Evolutionary conservation across 129 eudicot species (phyloP).

Genomic region (Gnaphalium uliginosum): DNA sequence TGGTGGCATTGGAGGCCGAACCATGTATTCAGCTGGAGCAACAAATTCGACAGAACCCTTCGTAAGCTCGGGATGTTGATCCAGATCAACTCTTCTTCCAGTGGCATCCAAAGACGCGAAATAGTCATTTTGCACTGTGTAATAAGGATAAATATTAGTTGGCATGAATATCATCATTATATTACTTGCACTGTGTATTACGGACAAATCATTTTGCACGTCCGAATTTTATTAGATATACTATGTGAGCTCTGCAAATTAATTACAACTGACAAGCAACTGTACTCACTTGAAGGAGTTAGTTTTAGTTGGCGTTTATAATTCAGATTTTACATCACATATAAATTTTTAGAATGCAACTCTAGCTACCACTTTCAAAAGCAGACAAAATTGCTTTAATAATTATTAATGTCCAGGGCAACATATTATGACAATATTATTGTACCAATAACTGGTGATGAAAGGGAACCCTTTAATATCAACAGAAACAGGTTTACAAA

Average conservation of each 20-base stretch:
- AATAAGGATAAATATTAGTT: conserved; percentile 28
- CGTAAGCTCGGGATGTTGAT: conserved; percentile 92
- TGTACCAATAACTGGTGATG: background rate
- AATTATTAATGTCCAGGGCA: background rate
- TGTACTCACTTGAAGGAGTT: background rate
- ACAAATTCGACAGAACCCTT: conserved; percentile 92
- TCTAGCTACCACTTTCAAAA: background rate
- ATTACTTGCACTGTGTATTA: background rate
- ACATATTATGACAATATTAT: background rate
- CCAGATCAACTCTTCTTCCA: conserved; percentile 81
- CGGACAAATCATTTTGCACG: background rate
- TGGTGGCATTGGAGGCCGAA: conserved; percentile 99
- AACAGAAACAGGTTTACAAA: background rate
- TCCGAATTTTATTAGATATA: background rate
- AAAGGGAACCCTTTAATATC: background rate
- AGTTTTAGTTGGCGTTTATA: background rate
- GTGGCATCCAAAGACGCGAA: conserved; percentile 79
- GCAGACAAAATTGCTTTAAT: background rate
- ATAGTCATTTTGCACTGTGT: conserved; percentile 83
- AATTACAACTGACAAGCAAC: background rate
- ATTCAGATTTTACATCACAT: too few relatives aligned
- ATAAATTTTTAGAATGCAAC: background rate
- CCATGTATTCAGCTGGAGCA: conserved; percentile 99
- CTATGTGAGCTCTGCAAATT: background rate
- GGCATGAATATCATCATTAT: conserved; percentile 17